A percentile compares a stretch with the other conserved stretches of the same genome.
phyloP scores from a whole-genome alignment of 495 filamentous ascomycete species.

The Coniosporium apollinis region DNA sequence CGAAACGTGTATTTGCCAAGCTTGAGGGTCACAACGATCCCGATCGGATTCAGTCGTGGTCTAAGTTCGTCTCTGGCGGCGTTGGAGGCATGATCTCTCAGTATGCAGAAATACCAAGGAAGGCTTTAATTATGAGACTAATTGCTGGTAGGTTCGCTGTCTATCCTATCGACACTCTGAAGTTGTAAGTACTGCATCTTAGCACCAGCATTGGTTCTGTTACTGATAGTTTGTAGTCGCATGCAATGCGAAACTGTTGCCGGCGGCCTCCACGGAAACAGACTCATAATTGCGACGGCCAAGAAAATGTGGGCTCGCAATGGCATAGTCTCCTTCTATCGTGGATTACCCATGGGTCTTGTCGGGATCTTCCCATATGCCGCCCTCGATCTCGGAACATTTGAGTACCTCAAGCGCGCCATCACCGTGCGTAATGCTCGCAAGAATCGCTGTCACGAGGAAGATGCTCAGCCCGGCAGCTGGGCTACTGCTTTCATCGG shows the following conservation, averaged over 20 bases:
- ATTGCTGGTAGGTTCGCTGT: constrained; percentile 52
- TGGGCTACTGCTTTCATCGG: constrained; percentile 71
- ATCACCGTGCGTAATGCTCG: constrained; percentile 56
- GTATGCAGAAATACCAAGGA: constrained; percentile 28
- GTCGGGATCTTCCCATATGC: constrained; percentile 96
- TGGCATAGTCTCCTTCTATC: constrained; percentile 66
- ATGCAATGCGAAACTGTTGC: constrained; percentile 89
- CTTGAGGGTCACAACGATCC: constrained; percentile 82
- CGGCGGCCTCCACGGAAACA: constrained; percentile 70
- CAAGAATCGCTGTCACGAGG: constrained; percentile 53
- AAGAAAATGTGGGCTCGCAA: constrained; percentile 67
- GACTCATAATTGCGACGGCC: constrained; percentile 63
- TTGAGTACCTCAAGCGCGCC: constrained; percentile 73
- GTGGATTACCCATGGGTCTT: constrained; percentile 80
- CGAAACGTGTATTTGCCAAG: constrained; percentile 71
- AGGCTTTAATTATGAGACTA: not conserved
- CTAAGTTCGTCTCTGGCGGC: constrained; percentile 83
- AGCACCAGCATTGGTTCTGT: constrained; percentile 1
- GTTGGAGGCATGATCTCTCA: constrained; percentile 90
- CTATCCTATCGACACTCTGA: constrained; percentile 92
- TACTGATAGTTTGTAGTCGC: constrained; percentile 32
- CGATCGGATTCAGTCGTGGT: constrained; percentile 56
- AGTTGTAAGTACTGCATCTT: constrained; percentile 46
- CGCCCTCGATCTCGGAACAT: constrained; percentile 89
- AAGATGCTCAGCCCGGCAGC: constrained; percentile 60